Conservation (phyloP, 768 basidiomycete species). For the Nidularia sp. region DNA sequence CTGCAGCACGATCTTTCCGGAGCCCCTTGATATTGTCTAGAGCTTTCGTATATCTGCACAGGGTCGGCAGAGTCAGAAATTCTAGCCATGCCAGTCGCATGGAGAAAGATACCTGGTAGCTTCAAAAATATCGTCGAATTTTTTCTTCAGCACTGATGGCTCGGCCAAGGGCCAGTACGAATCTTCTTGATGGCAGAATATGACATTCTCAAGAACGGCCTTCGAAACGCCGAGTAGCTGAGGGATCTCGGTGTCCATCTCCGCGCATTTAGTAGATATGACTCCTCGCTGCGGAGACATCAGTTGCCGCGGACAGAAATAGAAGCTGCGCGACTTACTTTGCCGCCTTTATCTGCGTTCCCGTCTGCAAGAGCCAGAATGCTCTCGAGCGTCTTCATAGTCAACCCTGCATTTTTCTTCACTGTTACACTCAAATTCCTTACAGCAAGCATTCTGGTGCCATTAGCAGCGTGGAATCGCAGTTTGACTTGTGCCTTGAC, state of each 20-base stretch:
- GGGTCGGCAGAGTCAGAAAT: background rate
- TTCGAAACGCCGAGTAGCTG: conserved; percentile 92
- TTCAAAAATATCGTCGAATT: conserved; percentile 99
- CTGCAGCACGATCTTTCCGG: conserved; percentile 85
- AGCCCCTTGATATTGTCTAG: conserved; percentile 87
- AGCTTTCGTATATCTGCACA: conserved; percentile 88
- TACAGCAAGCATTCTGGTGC: conserved; percentile 85
- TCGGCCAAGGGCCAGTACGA: conserved; percentile 97
- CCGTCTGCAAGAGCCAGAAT: conserved; percentile 73
- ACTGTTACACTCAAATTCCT: conserved; percentile 89
- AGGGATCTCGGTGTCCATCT: conserved; percentile 94
- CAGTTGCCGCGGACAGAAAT: background rate
- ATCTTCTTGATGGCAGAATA: conserved; percentile 99
- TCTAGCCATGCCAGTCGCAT: background rate
- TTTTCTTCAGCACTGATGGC: conserved; percentile 90
- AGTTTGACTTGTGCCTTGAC: conserved; percentile 98
- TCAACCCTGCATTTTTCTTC: conserved; percentile 84
- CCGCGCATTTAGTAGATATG: conserved; percentile 97
- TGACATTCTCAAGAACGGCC: conserved; percentile 98
- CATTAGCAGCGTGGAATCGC: conserved; percentile 86
- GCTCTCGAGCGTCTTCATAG: conserved; percentile 97
- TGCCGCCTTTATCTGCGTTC: conserved; percentile 64
- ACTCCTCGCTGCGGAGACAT: conserved; percentile 59
- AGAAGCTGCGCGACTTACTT: conserved; percentile 46
- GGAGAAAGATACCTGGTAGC: conserved; percentile 70